These are phyloP conservation scores for Clonostachys chloroleuca DNA, from an alignment of 2,329 filamentous ascomycete species.

Conservation along the genomic window DNA sequence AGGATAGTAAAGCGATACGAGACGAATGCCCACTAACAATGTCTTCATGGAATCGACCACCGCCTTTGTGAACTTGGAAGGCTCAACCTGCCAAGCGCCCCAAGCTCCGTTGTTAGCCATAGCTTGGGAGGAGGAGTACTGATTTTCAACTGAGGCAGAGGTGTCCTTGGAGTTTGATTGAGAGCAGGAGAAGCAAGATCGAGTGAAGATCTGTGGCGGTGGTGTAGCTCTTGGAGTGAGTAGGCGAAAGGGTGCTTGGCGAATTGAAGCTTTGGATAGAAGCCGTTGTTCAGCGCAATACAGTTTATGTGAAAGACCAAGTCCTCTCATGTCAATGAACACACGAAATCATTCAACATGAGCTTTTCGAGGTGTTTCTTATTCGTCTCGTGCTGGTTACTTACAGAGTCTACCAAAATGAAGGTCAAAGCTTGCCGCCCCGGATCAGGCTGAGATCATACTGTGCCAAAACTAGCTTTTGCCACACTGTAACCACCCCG, in stretches of 20 bases:
- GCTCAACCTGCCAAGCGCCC: constrained; percentile 32
- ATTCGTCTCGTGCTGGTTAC: background rate
- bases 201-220: background rate
- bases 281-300: background rate
- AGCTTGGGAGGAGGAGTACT: constrained; percentile 2
- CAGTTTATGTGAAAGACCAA: background rate
- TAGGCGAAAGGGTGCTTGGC: background rate
- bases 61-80: constrained; percentile 38
- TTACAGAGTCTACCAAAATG: background rate
- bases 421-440: background rate
- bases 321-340: background rate
- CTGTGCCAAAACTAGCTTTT: constrained; percentile 10
- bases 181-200: constrained; percentile 1
- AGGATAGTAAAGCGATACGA: background rate
- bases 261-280: no score
- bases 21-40: constrained; percentile 53
- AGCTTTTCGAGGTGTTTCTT: background rate
- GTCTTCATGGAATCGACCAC: constrained; percentile 77
- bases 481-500: background rate
- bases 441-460: constrained; percentile 23
- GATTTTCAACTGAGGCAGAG: background rate
- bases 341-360: background rate
- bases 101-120: constrained; percentile 22
- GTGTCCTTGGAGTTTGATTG: background rate
- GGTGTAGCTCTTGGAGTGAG: background rate